Evolutionary conservation across 495 filamentous ascomycete genomes (phyloP), one percentile per base, ranked within the genome.

Genomic region (Chaetomidium leptoderma): DNA sequence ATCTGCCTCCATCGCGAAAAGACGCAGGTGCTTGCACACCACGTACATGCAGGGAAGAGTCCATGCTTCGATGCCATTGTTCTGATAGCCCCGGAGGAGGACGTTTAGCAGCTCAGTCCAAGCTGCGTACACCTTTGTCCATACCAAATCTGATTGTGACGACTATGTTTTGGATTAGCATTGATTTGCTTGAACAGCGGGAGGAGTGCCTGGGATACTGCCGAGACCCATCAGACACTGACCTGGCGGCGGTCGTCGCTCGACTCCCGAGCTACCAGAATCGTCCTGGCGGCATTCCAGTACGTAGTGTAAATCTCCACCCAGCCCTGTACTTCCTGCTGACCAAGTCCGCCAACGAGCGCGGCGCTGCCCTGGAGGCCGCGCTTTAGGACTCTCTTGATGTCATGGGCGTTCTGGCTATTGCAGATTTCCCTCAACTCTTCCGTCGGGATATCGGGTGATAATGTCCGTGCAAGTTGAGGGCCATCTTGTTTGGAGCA

Each of bases 1-100:
- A 66, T 97, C 93, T 33, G 95, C 91, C 64, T 86, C 87, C 69
- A 95, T 90, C 32, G 93, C 93, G 69, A 96, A 96, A 13, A 83
- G 71, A 35, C 95, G 80, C 56, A 98, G 71, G 65, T 95, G 87
- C 69, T 88, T 92, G 35, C 88, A 90, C 7, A 84, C 83, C 11
- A 84, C 80, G 62, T 97, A 97, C 54, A 98, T 76, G 68, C 89
- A 92, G 16, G 92, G 90, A 37, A 97, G 75, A 0, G 90, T 91
- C 91, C 91, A 97, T 19, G 87, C 83, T 33, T 86, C 82, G 64
- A 97, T 86, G 4, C 80, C 78, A 35, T 76, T 71, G 52, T 76
- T 83, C 10, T 79, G 81, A 70, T 95, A 96, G 3, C 87, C 89
- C 47, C 86, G 78, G n/a, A 88, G 83, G 30, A 95, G 66, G 9